Conservation (phyloP, 1,139 yeast species). For the Taiozyma onychis region DNA sequence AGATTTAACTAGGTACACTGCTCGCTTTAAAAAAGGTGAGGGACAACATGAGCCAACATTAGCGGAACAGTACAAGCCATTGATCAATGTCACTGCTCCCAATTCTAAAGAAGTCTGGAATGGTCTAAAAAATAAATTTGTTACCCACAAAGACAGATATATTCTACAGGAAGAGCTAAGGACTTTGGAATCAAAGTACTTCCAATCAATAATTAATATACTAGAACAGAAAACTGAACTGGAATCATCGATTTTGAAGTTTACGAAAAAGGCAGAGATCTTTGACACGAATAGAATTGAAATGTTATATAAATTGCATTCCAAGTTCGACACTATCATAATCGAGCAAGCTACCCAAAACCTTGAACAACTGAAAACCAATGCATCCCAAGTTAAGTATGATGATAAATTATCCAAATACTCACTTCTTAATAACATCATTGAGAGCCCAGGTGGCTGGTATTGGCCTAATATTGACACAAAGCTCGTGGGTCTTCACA, state of each 20-base stretch:
- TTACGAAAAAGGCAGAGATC: conserved; percentile 9
- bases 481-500: conserved; percentile 8
- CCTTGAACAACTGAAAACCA: conserved; percentile 6
- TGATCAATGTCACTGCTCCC: not conserved
- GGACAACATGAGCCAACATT: not conserved
- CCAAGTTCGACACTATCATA: conserved; percentile 5
- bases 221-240: conserved; percentile 5
- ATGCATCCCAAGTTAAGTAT: not conserved
- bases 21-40: conserved; percentile 11
- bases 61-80: not conserved
- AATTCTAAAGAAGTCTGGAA: conserved; percentile 12
- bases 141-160: conserved; percentile 2
- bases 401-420: conserved; percentile 6
- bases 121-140: conserved; percentile 13
- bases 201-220: conserved; percentile 5
- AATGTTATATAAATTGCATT: conserved; percentile 8
- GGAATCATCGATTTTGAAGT: conserved; percentile 8
- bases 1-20: conserved; percentile 20
- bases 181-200: conserved; percentile 4
- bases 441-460: conserved; percentile 12
- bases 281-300: conserved; percentile 16
- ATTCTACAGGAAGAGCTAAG: conserved; percentile 9
- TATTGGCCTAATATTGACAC: conserved; percentile 20
- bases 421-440: conserved; percentile 8
- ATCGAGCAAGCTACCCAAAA: conserved; percentile 3